These are phyloP conservation scores for Hypoxylon sp. DNA, from an alignment of 2,329 filamentous ascomycete genomes.

Conservation along the genomic window DNA sequence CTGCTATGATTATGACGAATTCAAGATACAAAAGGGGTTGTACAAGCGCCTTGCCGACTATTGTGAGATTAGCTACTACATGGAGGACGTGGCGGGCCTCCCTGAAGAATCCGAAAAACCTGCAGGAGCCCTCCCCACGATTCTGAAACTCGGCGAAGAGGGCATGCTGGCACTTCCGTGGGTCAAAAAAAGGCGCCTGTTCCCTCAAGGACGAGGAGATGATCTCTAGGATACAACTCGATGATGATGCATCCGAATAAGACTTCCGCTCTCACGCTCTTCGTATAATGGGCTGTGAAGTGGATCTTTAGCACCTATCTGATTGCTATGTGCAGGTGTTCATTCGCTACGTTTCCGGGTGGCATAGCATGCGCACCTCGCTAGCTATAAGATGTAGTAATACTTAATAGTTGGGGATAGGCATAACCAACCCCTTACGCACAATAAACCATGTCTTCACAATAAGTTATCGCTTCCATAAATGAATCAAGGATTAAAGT, in stretches of 20 bases:
- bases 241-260: background rate
- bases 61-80: background rate
- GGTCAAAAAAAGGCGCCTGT: background rate
- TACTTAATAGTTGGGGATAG: background rate
- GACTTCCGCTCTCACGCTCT: background rate
- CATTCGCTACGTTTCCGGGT: background rate
- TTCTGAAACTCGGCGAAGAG: constrained; percentile 5
- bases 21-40: too few relatives aligned
- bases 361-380: background rate
- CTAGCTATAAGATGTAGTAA: background rate
- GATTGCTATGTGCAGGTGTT: background rate
- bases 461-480: background rate
- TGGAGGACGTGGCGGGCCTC: background rate
- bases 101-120: background rate
- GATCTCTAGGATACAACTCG: background rate
- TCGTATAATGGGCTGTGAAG: background rate
- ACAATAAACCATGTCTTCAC: background rate
- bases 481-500: background rate
- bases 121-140: background rate
- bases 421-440: background rate
- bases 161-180: constrained; percentile 1
- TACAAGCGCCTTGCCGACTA: background rate
- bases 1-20: too few relatives aligned
- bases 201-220: background rate
- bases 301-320: background rate